A percentile compares a stretch with the other conserved stretches of the same genome.
phyloP scores from a whole-genome alignment of 2,329 filamentous ascomycete species.

The Fusarium nygamai region DNA sequence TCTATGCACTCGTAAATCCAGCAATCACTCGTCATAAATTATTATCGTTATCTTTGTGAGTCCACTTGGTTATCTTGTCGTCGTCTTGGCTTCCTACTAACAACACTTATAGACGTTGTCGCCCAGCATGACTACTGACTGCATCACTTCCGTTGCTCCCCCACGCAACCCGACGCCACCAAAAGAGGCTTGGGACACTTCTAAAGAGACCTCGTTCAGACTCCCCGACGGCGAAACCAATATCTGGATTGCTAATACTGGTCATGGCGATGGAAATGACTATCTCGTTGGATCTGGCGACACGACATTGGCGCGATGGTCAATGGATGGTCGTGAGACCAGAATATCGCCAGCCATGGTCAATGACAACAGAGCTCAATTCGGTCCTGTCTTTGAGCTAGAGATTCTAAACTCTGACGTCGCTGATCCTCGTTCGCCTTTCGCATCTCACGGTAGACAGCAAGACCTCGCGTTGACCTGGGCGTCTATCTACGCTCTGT shows the following conservation, averaged over 20 bases:
- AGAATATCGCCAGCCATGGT: constrained; percentile 23
- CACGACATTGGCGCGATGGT: constrained; percentile 6
- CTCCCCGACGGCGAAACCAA: constrained; percentile 20
- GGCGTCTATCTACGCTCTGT: constrained; percentile 22
- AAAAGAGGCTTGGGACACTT: constrained; percentile 8
- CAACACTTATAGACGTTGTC: neutral
- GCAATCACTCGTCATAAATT: neutral
- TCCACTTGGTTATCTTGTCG: too few species aligned
- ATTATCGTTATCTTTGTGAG: neutral
- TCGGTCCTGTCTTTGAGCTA: neutral
- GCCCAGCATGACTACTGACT: neutral
- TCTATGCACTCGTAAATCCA: neutral
- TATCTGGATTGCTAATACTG: constrained; percentile 12
- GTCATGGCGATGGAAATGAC: neutral
- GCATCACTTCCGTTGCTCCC: neutral
- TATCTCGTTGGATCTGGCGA: constrained; percentile 12
- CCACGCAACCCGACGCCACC: constrained; percentile 22
- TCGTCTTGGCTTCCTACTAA: neutral
- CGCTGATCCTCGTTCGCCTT: neutral
- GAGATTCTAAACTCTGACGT: constrained; percentile 14
- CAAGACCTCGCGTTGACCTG: constrained; percentile 2
- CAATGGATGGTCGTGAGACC: neutral
- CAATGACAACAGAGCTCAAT: constrained; percentile 17
- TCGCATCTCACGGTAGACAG: constrained; percentile 1
- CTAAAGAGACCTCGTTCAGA: constrained; percentile 1